Evolutionary conservation across 345 rosid genomes (phyloP).

Genomic region (Cardiospermum halicacabum): DNA sequence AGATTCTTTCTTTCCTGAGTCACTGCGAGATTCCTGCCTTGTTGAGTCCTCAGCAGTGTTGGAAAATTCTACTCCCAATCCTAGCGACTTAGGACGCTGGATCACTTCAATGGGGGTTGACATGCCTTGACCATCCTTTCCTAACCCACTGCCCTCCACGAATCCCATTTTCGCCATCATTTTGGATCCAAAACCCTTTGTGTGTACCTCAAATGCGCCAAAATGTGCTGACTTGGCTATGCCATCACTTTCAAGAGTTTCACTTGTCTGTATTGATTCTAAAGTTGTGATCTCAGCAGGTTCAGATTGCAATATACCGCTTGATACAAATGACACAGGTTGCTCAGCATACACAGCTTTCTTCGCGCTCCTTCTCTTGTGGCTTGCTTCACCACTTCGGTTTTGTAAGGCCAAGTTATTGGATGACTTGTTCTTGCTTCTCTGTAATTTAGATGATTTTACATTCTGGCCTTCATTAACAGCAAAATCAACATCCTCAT

Average conservation of each 20-base stretch:
- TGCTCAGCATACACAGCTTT: conserved; percentile 51
- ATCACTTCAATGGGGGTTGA: conserved; percentile 66
- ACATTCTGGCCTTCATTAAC: conserved; percentile 37
- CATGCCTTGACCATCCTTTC: conserved; percentile 83
- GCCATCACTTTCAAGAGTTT: conserved; percentile 29
- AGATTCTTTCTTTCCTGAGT: conserved; percentile 1
- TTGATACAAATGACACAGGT: conserved; percentile 76
- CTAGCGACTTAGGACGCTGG: conserved; percentile 78
- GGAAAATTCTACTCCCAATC: conserved; percentile 55
- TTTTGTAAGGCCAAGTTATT: conserved; percentile 22
- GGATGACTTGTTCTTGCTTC: conserved; percentile 29
- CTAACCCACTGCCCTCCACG: conserved; percentile 75
- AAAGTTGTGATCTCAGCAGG: conserved; percentile 25
- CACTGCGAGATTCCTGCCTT: conserved; percentile 7
- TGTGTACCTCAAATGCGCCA: conserved; percentile 85
- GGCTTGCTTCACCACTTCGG: conserved; percentile 29
- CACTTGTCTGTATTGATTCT: conserved; percentile 26
- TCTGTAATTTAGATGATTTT: conserved; percentile 32
- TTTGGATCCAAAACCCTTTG: conserved; percentile 88
- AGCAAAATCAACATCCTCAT: conserved; percentile 55
- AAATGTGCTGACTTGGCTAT: conserved; percentile 29
- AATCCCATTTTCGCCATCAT: conserved; percentile 96
- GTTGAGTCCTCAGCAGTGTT: conserved; percentile 20
- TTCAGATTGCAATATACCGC: conserved; percentile 60
- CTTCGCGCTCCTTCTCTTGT: conserved; percentile 32